Conservation (phyloP, 345 rosid species). For the Ceriops tagal region DNA sequence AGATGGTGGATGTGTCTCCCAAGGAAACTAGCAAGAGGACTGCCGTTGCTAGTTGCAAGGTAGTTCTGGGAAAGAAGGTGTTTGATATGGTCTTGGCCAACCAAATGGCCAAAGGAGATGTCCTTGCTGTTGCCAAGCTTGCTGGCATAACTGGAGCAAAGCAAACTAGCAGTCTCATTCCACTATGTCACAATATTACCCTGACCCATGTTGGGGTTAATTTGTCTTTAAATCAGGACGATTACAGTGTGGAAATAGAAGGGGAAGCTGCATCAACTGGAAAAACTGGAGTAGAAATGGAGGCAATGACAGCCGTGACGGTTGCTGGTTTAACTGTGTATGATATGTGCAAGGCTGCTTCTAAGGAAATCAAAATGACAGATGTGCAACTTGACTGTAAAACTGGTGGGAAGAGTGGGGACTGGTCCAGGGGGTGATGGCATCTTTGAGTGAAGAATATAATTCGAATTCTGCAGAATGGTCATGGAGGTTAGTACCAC, state of each 20-base stretch:
- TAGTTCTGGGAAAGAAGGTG: conserved; percentile 61
- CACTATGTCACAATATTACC: conserved; percentile 77
- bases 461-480: background rate
- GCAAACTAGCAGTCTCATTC: conserved; percentile 77
- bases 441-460: background rate
- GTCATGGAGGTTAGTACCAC: background rate
- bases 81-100: conserved; percentile 76
- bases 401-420: conserved; percentile 86
- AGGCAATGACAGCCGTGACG: conserved; percentile 79
- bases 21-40: conserved; percentile 61
- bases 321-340: conserved; percentile 86
- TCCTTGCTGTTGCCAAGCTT: conserved; percentile 81
- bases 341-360: conserved; percentile 98
- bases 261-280: conserved; percentile 79
- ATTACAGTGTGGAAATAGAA: conserved; percentile 67
- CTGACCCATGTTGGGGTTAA: conserved; percentile 68
- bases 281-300: conserved; percentile 93
- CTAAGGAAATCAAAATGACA: conserved; percentile 65
- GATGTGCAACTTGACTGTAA: conserved; percentile 58
- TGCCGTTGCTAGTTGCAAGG: conserved; percentile 77
- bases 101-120: conserved; percentile 91
- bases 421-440: conserved; percentile 36
- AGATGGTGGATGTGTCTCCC: conserved; percentile 91
- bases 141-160: conserved; percentile 92
- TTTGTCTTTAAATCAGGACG: conserved; percentile 51